Evolutionary conservation across 306 rosid genomes (phyloP).

Genomic region (Luffa acutangula): DNA sequence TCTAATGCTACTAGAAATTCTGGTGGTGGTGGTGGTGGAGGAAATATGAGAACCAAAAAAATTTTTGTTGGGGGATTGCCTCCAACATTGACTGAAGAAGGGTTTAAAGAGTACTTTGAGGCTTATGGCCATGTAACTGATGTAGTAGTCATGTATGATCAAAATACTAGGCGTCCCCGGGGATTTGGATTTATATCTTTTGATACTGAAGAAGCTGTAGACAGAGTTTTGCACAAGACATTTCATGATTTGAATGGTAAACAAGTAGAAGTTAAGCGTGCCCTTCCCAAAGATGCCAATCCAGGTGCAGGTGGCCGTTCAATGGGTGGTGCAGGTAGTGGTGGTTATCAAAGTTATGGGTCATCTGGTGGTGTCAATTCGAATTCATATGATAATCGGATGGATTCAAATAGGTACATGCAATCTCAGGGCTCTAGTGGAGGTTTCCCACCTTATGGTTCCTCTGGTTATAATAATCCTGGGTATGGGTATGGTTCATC

Average conservation of each 20-base stretch:
- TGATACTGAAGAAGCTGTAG: constrained; percentile 90
- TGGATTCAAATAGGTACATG: constrained; percentile 89
- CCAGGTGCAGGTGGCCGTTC: constrained; percentile 80
- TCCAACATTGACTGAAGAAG: constrained; percentile 74
- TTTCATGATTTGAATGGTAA: constrained; percentile 95
- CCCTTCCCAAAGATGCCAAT: constrained; percentile 97
- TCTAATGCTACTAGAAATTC: constrained; percentile 46
- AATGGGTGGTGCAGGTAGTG: constrained; percentile 63
- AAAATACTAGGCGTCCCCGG: constrained; percentile 93
- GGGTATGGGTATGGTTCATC: constrained; percentile 94
- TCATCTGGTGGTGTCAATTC: constrained; percentile 67
- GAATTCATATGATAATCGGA: constrained; percentile 73
- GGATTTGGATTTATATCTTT: constrained; percentile 97
- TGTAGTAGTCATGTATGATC: constrained; percentile 96
- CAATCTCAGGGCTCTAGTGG: constrained; percentile 75
- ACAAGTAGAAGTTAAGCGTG: constrained; percentile 98
- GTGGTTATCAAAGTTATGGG: constrained; percentile 84
- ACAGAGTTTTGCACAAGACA: constrained; percentile 88
- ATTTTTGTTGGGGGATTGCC: constrained; percentile 98
- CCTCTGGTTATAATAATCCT: constrained; percentile 66
- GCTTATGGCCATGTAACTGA: constrained; percentile 77
- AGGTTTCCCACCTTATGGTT: constrained; percentile 84
- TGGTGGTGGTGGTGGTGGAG: constrained; percentile 65
- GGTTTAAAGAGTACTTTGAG: constrained; percentile 81
- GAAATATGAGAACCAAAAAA: constrained; percentile 80